Percentiles rank a stretch among this genome's conserved stretches.
Conservation (phyloP, 176 grass and related monocot species). For the Oryza officinalis region DNA sequence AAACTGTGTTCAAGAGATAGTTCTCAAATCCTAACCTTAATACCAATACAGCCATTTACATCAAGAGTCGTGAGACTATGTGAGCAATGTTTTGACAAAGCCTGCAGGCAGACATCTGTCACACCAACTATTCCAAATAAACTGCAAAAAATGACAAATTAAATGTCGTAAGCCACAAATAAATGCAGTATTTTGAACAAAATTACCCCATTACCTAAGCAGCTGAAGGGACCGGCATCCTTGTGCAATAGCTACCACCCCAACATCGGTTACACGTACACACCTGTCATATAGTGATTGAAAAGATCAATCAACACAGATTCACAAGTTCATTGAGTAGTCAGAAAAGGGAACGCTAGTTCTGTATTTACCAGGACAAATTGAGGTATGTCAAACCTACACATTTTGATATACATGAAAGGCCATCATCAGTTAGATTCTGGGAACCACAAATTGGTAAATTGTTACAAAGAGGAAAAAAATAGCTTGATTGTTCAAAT, state of each 20-base stretch:
- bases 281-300: conserved; percentile 62
- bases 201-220: conserved; percentile 59
- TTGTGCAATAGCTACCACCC: conserved; percentile 70
- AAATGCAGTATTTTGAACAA: background rate
- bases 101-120: conserved; percentile 74
- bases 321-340: background rate
- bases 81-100: conserved; percentile 66
- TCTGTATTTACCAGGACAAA: conserved; percentile 74
- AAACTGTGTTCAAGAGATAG: background rate
- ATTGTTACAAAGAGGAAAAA: background rate
- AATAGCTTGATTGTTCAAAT: conserved; percentile 5
- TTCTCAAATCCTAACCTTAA: conserved; percentile 59
- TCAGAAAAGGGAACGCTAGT: background rate
- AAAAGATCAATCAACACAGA: background rate
- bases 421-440: conserved; percentile 77
- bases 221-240: conserved; percentile 64
- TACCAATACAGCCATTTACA: conserved; percentile 85
- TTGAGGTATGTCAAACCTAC: conserved; percentile 66
- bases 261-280: conserved; percentile 78
- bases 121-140: conserved; percentile 90
- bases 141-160: conserved; percentile 44
- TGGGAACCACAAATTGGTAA: conserved; percentile 41
- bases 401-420: conserved; percentile 77
- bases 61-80: conserved; percentile 76
- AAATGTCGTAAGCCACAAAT: conserved; percentile 1